Base-by-base conservation (phyloP, 257 asterid species). In the Striga asiatica region DNA sequence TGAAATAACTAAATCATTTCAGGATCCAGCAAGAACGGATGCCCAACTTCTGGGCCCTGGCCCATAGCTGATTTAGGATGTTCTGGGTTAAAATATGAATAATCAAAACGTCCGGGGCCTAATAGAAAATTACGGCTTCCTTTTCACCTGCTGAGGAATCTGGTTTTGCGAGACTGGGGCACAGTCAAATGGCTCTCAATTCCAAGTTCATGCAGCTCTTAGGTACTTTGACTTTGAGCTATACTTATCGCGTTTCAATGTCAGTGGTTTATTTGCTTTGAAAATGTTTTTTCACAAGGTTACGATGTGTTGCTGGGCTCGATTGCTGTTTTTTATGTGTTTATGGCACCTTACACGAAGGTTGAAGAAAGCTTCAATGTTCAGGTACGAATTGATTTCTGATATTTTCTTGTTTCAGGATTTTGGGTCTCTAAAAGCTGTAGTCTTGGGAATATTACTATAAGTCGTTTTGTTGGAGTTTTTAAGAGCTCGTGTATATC, bases 331-430 rank as follows among this genome's bases (percentile, higher is more conserved):
- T 78, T 91, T 62, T 91, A 91, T 62, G 87, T 87, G 20, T 78
- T 87, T 71, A 74, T 79, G 94, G 84, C 67, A 50, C 96, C 98
- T 28, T 91, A 84, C 69, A 91, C 98, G 1, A 91, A 91, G 76
- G 98, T 91, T 19, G 98, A 87, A 76, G 98, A 91, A 64, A 91
- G 98, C 79, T 91, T 87, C 85, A 91, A 87, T 68, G 67, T 91
- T 66, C 98, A 87, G 96, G 98, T 87, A 18, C 24, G 42, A 18
- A n/a, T 19, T 5, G 39, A 31, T 47, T 55, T 23, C 4, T 9
- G 16, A 57, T 23, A 2, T 39, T 31, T 46, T 29, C 0, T 47
- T 21, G 11, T 23, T 49, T 46, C 9, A 0, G 61, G 52, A n/a
- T 46, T 35, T 64, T 24, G 48, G 53, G 50, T 16, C 52, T 43